Conservation (phyloP, 257 asterid genomes). For the Ilex aquifolium region DNA sequence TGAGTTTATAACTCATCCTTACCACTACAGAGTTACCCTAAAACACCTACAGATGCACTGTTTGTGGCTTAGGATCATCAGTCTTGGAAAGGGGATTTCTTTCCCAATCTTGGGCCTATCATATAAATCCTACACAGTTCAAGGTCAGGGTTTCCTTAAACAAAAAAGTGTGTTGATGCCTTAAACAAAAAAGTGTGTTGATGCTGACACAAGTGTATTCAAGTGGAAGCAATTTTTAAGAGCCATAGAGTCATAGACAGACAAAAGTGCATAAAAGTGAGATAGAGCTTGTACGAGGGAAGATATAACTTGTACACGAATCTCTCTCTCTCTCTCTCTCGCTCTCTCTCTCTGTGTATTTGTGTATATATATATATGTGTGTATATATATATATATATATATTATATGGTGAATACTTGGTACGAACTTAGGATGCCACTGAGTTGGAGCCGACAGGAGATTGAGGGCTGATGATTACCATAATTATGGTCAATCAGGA, state of each 20-base stretch:
- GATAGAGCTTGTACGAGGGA: background rate
- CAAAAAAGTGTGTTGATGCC: conserved; percentile 23
- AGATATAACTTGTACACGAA: too few species aligned
- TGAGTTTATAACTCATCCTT: too few species aligned
- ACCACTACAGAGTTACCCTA: too few species aligned
- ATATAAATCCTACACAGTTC: background rate
- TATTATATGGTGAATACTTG: too few species aligned
- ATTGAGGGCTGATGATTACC: too few species aligned
- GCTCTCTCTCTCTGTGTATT: too few species aligned
- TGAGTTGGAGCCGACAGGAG: too few species aligned
- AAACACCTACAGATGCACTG: background rate
- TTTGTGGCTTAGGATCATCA: conserved; percentile 20
- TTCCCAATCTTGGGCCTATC: background rate
- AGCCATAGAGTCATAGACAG: background rate
- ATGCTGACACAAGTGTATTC: conserved; percentile 27
- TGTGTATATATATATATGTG: too few species aligned
- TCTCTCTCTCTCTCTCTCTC: too few species aligned
- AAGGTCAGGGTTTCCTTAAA: conserved; percentile 43
- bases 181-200: conserved; percentile 29
- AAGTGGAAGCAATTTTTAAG: background rate
- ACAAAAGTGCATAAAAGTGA: conserved; percentile 2
- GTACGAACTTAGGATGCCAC: too few species aligned
- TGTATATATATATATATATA: too few species aligned
- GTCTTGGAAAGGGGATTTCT: conserved; percentile 9
- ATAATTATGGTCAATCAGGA: too few species aligned